Percentiles rank a stretch among this genome's conserved stretches.
These are phyloP conservation scores for Penicillium sp. DNA, from an alignment of 2,329 filamentous ascomycete species.

Conservation along the genomic window DNA sequence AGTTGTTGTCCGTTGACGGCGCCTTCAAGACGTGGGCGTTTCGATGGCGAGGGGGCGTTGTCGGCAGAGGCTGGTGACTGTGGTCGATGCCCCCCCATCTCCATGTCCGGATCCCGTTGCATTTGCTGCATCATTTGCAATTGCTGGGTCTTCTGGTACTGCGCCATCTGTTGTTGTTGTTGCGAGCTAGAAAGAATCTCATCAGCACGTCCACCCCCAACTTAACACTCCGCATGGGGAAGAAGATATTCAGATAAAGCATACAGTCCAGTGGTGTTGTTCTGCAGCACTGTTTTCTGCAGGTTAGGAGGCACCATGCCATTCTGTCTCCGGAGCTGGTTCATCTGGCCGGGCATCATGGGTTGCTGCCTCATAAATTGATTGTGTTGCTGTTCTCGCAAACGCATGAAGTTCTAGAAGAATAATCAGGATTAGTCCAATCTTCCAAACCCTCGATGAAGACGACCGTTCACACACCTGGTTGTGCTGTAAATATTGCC, in stretches of 20 bases:
- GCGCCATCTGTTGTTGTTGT: slow-evolving; percentile 63
- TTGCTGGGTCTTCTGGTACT: slow-evolving; percentile 61
- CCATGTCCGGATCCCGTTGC: slow-evolving; percentile 84
- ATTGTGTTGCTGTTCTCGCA: slow-evolving; percentile 74
- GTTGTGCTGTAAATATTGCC: slow-evolving; percentile 76
- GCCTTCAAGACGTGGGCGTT: slow-evolving; percentile 78
- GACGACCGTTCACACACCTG: slow-evolving; percentile 59
- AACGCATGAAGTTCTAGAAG: slow-evolving; percentile 61
- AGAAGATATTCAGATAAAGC: slow-evolving; percentile 17
- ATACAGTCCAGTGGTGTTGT: slow-evolving; percentile 55
- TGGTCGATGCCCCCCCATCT: slow-evolving; percentile 76
- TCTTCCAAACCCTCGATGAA: slow-evolving; percentile 5
- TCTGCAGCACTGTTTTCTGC: slow-evolving; percentile 74
- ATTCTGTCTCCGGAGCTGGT: slow-evolving; percentile 51
- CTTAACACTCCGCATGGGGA: slow-evolving; percentile 2
- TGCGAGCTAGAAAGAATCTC: slow-evolving; percentile 50
- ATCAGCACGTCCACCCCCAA: slow-evolving; percentile 24
- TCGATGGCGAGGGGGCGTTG: slow-evolving; percentile 88
- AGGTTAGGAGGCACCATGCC: slow-evolving; percentile 49
- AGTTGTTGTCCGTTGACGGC: slow-evolving; percentile 75
- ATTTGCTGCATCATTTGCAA: slow-evolving; percentile 71
- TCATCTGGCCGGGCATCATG: slow-evolving; percentile 56
- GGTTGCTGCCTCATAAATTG: slow-evolving; percentile 74
- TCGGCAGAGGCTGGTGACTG: slow-evolving; percentile 80
- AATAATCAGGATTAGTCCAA: slow-evolving; percentile 15